Base-by-base conservation (phyloP, 2,329 filamentous ascomycete genomes). In the Zopfia rhizophila region DNA sequence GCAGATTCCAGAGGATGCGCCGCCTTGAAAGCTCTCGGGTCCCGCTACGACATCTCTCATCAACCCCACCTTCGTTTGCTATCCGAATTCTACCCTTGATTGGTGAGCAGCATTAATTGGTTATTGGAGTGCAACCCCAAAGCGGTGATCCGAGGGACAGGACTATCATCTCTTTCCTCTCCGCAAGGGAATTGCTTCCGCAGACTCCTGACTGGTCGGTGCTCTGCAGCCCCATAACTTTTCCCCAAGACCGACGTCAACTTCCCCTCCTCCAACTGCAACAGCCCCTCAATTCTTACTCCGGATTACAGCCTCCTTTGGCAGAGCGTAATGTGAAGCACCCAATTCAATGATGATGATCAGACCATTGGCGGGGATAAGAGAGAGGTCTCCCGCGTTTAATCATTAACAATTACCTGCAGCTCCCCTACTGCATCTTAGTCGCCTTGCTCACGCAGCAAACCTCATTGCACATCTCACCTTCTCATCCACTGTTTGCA, bases 51-150 rank as follows among this genome's bases (percentile, higher is more conserved):
- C 41, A 38, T 35, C 14, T 16, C 38, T 27, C 19, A n/a, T 50
- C 35, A 48, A 55, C 62, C 62, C 62, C 59, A 60, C 60, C 27
- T 59, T 49, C n/a, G 23, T 18, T 23, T 25, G 24, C 42, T 41
- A 57, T 38, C 41, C 32, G 36, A 47, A 29, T 38, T 32, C 12
- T 7, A 21, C 13, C 19, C 18, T 13, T 36, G 16, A 45, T 51
- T 48, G 32, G 44, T 21, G 31, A 42, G 33, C 32, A 30, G n/a
- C n/a, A n/a, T n/a, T 6, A 23, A 18, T 38, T 18, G 38, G 22
- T 21, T n/a, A n/a, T n/a, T n/a, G n/a, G n/a, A 31, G 39, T 19
- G 31, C 25, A 22, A 37, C 30, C 38, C 45, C 22, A 42, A 46
- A 18, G 27, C 40, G 51, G 46, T 40, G 40, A 48, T 45, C 48